phyloP scores from a whole-genome alignment of 2,329 filamentous ascomycete genomes.

The Cladosporium halotolerans region DNA sequence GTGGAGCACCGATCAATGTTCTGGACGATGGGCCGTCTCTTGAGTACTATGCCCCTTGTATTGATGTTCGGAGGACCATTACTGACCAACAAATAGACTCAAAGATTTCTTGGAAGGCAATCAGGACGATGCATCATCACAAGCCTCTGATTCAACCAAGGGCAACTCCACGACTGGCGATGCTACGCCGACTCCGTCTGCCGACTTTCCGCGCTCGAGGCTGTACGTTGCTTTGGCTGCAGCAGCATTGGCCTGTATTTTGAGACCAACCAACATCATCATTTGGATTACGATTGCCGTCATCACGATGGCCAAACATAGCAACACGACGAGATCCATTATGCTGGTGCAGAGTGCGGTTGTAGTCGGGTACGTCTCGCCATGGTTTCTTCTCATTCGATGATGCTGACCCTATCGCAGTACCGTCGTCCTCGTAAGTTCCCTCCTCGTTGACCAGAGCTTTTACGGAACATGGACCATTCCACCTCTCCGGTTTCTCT shows the following conservation, averaged over 20 bases:
- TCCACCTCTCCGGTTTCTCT: slow-evolving; percentile 76
- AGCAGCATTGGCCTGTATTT: slow-evolving; percentile 73
- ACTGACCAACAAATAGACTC: not conserved
- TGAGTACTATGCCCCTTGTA: not conserved
- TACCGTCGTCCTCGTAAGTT: slow-evolving; percentile 52
- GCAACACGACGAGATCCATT: slow-evolving; percentile 20
- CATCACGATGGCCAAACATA: slow-evolving; percentile 44
- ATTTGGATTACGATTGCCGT: slow-evolving; percentile 69
- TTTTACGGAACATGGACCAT: slow-evolving; percentile 87
- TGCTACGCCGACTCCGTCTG: not conserved
- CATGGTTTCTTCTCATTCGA: not conserved
- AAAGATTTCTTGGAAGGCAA: slow-evolving; percentile 8
- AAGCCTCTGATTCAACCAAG: not conserved
- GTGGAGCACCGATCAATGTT: not conserved
- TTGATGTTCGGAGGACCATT: too few species aligned
- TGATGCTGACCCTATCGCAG: not conserved
- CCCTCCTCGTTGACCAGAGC: slow-evolving; percentile 61
- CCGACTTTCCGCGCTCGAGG: not conserved
- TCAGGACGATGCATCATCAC: not conserved
- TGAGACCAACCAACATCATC: slow-evolving; percentile 83
- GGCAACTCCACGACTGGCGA: not conserved
- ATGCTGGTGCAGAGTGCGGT: not conserved
- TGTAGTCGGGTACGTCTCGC: not conserved
- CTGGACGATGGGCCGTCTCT: not conserved
- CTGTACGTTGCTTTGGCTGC: slow-evolving; percentile 51